phyloP scores from a whole-genome alignment of 305 asterid genomes.

The Euphrasia arctica region DNA sequence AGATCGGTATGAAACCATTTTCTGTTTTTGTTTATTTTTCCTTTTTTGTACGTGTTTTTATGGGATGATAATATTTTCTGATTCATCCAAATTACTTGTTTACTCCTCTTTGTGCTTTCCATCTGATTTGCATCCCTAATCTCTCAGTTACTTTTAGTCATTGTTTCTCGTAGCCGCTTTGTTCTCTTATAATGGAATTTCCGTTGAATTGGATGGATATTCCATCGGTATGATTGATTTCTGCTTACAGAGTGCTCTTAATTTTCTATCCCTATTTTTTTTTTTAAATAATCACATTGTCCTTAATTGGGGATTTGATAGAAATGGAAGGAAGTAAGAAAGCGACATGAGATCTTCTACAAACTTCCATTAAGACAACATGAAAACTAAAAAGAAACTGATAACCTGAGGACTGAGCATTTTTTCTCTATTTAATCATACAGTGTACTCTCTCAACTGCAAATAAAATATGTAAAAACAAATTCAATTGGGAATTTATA shows the following conservation, averaged over 20 bases:
- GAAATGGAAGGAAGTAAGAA: neutral
- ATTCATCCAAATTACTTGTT: neutral
- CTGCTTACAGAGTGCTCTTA: neutral
- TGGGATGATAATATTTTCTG: neutral
- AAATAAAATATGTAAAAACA: neutral
- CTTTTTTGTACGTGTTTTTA: constrained; percentile 8
- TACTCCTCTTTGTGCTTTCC: constrained; percentile 9
- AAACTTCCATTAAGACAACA: neutral
- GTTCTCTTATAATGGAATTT: neutral
- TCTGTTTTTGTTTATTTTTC: too few species aligned
- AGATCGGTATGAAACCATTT: constrained; percentile 59
- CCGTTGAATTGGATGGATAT: neutral
- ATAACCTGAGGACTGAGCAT: constrained; percentile 6
- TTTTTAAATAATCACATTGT: neutral
- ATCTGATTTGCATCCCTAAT: neutral
- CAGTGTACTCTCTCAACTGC: neutral
- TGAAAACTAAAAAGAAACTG: neutral
- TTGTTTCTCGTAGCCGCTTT: neutral
- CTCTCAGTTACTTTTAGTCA: neutral
- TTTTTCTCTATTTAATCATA: neutral
- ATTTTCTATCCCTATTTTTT: neutral
- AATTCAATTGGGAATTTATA: neutral
- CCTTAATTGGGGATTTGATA: neutral
- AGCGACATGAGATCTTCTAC: neutral
- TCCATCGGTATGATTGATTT: neutral